Evolutionary conservation across 2,329 filamentous ascomycete species (phyloP).

Genomic region (Colletotrichum sp.): DNA sequence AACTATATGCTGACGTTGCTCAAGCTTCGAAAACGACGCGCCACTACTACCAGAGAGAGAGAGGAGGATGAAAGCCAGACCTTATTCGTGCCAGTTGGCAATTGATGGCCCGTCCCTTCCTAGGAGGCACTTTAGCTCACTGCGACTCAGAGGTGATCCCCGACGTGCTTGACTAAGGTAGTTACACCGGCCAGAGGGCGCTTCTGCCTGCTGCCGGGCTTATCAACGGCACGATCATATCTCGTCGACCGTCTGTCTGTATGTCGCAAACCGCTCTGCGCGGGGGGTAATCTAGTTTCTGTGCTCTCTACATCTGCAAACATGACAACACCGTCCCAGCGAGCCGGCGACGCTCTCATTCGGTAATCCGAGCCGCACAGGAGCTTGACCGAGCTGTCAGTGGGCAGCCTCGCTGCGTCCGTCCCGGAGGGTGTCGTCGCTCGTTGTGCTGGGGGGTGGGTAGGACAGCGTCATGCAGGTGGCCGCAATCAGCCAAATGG

Average conservation of each 20-base stretch:
- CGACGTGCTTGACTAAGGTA: background rate
- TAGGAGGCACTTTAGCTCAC: background rate
- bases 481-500: slow-evolving; percentile 28
- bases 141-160: background rate
- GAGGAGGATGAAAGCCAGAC: background rate
- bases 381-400: slow-evolving; percentile 4
- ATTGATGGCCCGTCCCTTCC: background rate
- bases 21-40: background rate
- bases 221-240: background rate
- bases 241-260: background rate
- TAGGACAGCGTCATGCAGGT: slow-evolving; percentile 30
- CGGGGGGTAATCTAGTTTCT: background rate
- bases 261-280: background rate
- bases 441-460: background rate
- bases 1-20: slow-evolving; percentile 13
- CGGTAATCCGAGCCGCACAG: background rate
- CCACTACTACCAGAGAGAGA: background rate
- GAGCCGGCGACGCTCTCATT: background rate
- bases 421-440: background rate
- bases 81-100: slow-evolving; percentile 8
- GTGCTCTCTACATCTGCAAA: background rate
- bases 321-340: background rate
- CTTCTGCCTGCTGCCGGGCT: background rate
- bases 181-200: background rate
- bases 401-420: background rate